A percentile compares a stretch with the other conserved stretches of the same genome.
Conservation (phyloP, 139 green algal species). For the Tetradesmus obliquus region DNA sequence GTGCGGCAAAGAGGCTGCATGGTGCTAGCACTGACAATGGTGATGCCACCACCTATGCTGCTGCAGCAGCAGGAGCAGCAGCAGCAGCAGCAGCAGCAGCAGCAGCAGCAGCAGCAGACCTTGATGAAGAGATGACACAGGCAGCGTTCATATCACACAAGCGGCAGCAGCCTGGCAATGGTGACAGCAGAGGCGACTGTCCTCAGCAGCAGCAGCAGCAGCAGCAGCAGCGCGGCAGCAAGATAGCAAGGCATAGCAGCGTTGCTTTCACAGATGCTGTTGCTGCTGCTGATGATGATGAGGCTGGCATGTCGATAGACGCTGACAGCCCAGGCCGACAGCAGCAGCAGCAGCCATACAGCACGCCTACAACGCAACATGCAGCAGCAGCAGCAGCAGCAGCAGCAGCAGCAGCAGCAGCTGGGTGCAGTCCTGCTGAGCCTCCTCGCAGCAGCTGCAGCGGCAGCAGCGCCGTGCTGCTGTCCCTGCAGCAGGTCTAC, state of each 20-base stretch:
- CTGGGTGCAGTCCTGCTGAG: not conserved
- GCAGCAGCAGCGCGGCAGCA: not conserved
- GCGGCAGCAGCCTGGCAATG: not conserved
- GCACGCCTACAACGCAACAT: not conserved
- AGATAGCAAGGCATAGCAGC: not conserved
- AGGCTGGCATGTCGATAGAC: not conserved
- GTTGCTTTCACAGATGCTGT: not conserved
- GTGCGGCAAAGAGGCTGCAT: not conserved
- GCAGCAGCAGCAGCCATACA: not conserved
- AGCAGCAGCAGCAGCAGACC: not conserved
- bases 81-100: conserved; percentile 24
- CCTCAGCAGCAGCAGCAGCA: conserved; percentile 20
- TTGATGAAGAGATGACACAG: conserved; percentile 21
- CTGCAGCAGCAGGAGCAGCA: not conserved
- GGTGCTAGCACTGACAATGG: not conserved
- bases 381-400: not conserved
- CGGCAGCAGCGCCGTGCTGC: conserved; percentile 15
- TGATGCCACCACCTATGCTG: not conserved
- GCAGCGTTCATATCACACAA: conserved; percentile 19
- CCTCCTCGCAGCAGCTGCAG: not conserved
- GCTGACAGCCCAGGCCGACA: not conserved
- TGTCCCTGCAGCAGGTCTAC: conserved; percentile 16
- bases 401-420: conserved; percentile 22
- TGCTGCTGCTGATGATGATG: conserved; percentile 4
- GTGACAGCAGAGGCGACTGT: not conserved